phyloP scores from a whole-genome alignment of 2,329 filamentous ascomycete genomes.

The Lasiodiplodia sp. region DNA sequence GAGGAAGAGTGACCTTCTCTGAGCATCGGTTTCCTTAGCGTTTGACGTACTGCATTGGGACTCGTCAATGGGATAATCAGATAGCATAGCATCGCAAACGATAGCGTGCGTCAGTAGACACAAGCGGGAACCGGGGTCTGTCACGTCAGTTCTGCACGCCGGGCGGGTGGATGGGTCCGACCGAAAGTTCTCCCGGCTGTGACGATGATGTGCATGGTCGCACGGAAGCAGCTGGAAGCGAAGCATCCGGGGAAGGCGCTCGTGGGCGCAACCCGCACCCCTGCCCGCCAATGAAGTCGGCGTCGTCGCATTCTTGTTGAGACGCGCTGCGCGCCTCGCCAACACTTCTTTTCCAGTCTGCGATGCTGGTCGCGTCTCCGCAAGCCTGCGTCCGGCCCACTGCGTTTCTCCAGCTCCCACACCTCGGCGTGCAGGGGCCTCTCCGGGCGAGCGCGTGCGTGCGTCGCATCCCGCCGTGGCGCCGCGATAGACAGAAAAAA shows the following conservation, averaged over 20 bases:
- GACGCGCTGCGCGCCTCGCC: constrained; percentile 16
- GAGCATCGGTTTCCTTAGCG: constrained; percentile 16
- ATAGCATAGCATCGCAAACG: constrained; percentile 9
- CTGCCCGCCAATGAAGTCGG: constrained; percentile 9
- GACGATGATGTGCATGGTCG: constrained; percentile 26
- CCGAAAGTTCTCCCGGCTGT: constrained; percentile 12
- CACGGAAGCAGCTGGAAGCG: constrained; percentile 26
- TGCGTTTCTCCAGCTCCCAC: constrained; percentile 6
- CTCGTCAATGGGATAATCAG: not conserved
- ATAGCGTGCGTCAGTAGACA: constrained; percentile 6
- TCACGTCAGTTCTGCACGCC: constrained; percentile 3
- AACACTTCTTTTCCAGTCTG: constrained; percentile 1
- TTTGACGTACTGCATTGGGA: not conserved
- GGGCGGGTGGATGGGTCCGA: constrained; percentile 11
- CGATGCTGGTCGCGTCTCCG: constrained; percentile 6
- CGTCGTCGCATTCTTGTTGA: constrained; percentile 21
- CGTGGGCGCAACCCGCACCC: constrained; percentile 6
- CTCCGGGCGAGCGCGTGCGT: constrained; percentile 18
- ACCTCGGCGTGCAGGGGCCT: constrained; percentile 20
- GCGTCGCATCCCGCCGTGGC: constrained; percentile 24
- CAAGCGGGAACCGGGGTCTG: not conserved
- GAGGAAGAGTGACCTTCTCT: constrained; percentile 15
- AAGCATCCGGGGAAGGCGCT: constrained; percentile 22
- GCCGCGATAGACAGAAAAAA: constrained; percentile 26
- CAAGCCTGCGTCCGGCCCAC: not conserved